Percentiles rank a stretch among this genome's conserved stretches.
These are phyloP conservation scores for Lactifluus hygrophoroides DNA, from an alignment of 768 basidiomycete genomes.

Conservation along the genomic window DNA sequence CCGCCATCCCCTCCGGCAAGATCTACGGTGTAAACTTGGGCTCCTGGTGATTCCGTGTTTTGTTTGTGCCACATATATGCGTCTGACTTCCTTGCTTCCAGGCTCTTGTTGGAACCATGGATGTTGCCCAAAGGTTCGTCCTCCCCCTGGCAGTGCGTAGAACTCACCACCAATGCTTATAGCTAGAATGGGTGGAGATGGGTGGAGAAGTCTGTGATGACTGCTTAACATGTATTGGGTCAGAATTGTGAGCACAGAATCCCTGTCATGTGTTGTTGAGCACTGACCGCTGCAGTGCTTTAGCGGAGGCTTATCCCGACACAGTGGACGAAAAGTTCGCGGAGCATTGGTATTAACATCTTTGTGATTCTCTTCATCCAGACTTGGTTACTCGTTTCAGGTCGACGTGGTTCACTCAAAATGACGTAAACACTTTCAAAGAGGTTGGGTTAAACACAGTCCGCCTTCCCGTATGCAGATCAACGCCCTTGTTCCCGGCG, in stretches of 20 bases:
- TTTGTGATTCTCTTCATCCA: not conserved
- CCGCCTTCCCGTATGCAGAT: slow-evolving; percentile 53
- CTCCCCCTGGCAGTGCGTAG: not conserved
- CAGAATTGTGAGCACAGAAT: slow-evolving; percentile 57
- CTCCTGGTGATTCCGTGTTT: slow-evolving; percentile 38
- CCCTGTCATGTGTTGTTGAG: slow-evolving; percentile 37
- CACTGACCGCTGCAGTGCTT: slow-evolving; percentile 34
- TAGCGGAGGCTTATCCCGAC: slow-evolving; percentile 49
- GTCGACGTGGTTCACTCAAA: slow-evolving; percentile 64
- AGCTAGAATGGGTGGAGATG: slow-evolving; percentile 61
- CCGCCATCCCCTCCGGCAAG: slow-evolving; percentile 29
- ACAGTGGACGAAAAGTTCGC: slow-evolving; percentile 48
- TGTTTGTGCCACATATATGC: not conserved
- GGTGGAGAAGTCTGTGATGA: slow-evolving; percentile 54
- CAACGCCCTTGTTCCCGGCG: not conserved
- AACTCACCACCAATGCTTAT: not conserved
- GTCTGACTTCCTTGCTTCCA: slow-evolving; percentile 23
- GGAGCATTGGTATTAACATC: slow-evolving; percentile 45
- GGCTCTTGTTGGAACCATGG: slow-evolving; percentile 76
- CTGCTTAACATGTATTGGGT: slow-evolving; percentile 54
- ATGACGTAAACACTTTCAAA: slow-evolving; percentile 47
- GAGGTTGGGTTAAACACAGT: slow-evolving; percentile 62
- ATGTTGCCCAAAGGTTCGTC: slow-evolving; percentile 60
- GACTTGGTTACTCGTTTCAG: slow-evolving; percentile 25
- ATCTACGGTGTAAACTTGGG: slow-evolving; percentile 70